Evolutionary conservation across 2,329 filamentous ascomycete species (phyloP), one percentile per base, ranked within the genome.

Genomic region (Hymenoscyphus scutula): DNA sequence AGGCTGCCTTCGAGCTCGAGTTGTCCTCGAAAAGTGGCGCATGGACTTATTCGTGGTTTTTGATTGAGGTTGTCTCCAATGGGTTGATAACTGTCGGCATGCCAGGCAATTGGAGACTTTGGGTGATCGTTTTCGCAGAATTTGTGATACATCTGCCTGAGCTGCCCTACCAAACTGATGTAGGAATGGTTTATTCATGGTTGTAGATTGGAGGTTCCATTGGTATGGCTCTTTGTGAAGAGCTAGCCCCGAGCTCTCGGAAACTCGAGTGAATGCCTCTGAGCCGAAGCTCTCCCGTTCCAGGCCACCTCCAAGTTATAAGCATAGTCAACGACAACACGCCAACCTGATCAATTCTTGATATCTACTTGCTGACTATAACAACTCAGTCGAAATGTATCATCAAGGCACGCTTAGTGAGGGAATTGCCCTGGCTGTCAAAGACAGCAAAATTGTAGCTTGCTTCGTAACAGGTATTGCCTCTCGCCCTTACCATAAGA

Each of bases 371-470:
- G 30, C 6, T 32, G 1, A 8, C 6, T 32, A 8, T 1, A 13
- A 3, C 1, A 34, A 10, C 11, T 56, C 29, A 17, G 32, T 59
- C 67, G 74, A 55, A 51, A 93, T 96, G 88, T 97, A 97, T 77
- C 93, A 92, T 74, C 73, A 87, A 64, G 93, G 92, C 7, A 8
- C 19, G 87, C 86, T 97, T 23, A 90, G 96, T 71, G 88, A 89
- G 71, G 93, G 91, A 63, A 96, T 97, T 69, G 82, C 84, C 34
- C 80, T 84, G 23, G 92, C 93, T 13, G 82, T 97, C 6, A 83
- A 85, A 64, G 81, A 93, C 74, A 80, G 85, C 63, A 96, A 94
- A 76, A 82, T 89, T 19, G 90, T 97, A 0, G 84, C 90, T 32
- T 96, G 92, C 77, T 96, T 97, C 76, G 88, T 97, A 34, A 85